Base-by-base conservation (phyloP, 2,329 filamentous ascomycete genomes). In the Dothiorella sarmentorum region DNA sequence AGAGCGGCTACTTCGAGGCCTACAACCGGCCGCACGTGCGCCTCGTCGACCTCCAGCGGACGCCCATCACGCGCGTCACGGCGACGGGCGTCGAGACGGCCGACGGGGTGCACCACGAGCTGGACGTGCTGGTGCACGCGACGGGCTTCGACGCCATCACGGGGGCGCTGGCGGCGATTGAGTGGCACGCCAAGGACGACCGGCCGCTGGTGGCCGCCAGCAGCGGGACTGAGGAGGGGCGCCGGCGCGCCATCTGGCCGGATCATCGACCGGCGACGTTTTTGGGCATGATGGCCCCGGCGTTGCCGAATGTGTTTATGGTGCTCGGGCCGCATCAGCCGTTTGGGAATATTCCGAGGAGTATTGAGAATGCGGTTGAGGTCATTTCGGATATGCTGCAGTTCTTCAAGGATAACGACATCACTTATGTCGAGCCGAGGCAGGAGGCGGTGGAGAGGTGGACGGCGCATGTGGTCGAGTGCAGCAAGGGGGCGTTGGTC, bases 381-480 rank as follows among this genome's bases (percentile, higher is more conserved):
- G 75, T 72, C 68, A 68, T 75, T 2, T 65, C 71, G 0, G 70
- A 73, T 15, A 67, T 74, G 18, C 67, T 78, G 2, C 60, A 65
- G 3, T 71, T 66, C 55, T 70, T 69, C 9, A 61, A 64, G 3
- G 68, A 73, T 4, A 66, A 72, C 6, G 63, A 67, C 0, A 64
- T 76, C 15, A 73, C 68, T 0, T 74, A 67, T 29, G 68, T 72
- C 3, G 76, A 78, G 63, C 69, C 77, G 2, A 79, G 73, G 0
- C 63, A 71, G 6, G 69, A 76, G 37, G 74, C 68, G 0, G 69
- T 75, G 53, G 63, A 71, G 3, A 61, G 63, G 11, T 82, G 79
- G 79, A 79, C 76, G 0, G 66, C 78, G 37, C 80, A 82, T 68
- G 80, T 82, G 2, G 66, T 75, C 22, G 71, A 78, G 3, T 79